Evolutionary conservation across 768 basidiomycete genomes (phyloP).

Genomic region (Infundibulicybe gibba): DNA sequence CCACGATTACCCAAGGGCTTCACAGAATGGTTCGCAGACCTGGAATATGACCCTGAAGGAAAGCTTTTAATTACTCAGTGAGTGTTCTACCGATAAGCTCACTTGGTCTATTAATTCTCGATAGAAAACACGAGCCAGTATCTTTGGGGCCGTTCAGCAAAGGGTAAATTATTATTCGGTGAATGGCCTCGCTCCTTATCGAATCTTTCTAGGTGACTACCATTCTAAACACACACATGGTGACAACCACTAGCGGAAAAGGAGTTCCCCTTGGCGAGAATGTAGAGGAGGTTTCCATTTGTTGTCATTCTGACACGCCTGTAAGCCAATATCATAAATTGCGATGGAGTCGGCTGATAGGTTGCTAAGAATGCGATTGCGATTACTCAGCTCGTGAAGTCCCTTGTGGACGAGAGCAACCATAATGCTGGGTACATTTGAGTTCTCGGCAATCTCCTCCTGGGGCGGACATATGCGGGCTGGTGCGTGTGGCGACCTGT

Average conservation of each 20-base stretch:
- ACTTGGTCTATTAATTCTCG: background rate
- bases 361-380: too few relatives aligned
- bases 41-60: slow-evolving; percentile 55
- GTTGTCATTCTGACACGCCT: slow-evolving; percentile 64
- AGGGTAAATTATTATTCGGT: slow-evolving; percentile 28
- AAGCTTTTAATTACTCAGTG: slow-evolving; percentile 60
- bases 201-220: slow-evolving; percentile 31
- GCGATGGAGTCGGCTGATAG: too few relatives aligned
- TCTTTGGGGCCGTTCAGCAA: slow-evolving; percentile 34
- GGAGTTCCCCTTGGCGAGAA: slow-evolving; percentile 38
- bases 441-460: background rate
- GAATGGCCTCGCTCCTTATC: background rate
- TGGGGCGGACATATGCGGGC: too few relatives aligned
- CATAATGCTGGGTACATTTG: slow-evolving; percentile 21
- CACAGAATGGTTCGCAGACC: slow-evolving; percentile 69
- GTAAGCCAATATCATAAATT: slow-evolving; percentile 27
- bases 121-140: slow-evolving; percentile 49
- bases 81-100: slow-evolving; percentile 1
- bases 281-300: slow-evolving; percentile 53
- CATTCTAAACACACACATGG: slow-evolving; percentile 35
- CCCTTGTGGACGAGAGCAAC: slow-evolving; percentile 54
- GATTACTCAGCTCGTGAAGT: slow-evolving; percentile 36
- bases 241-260: slow-evolving; percentile 44
- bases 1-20: background rate
- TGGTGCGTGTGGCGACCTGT: too few relatives aligned